These are phyloP conservation scores for Pyrrhoderma noxium DNA, from an alignment of 1,284 basidiomycete genomes.

Conservation along the genomic window DNA sequence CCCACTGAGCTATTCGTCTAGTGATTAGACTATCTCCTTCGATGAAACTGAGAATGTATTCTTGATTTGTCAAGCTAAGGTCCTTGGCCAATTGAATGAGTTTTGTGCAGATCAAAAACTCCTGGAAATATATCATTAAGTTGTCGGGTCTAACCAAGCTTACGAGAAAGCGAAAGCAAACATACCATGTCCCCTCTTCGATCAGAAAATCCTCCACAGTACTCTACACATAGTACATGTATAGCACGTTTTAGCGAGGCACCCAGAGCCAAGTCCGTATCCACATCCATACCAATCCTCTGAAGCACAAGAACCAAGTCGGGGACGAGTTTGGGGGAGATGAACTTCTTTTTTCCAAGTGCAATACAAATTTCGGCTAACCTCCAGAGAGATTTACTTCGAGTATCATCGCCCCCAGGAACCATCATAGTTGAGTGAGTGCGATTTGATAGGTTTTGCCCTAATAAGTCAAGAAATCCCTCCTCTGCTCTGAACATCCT, in stretches of 20 bases:
- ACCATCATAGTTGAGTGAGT: too few relatives aligned
- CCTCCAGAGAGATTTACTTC: neutral
- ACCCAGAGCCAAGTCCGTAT: conserved; percentile 36
- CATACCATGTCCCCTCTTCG: conserved; percentile 30
- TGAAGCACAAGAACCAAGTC: conserved; percentile 45
- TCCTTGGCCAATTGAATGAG: conserved; percentile 32
- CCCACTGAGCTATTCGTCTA: conserved; percentile 46
- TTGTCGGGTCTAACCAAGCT: too few relatives aligned
- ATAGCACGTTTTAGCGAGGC: conserved; percentile 40
- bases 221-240: conserved; percentile 36
- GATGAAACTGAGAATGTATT: conserved; percentile 44
- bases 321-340: conserved; percentile 37
- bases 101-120: conserved; percentile 38
- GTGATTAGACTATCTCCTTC: conserved; percentile 42
- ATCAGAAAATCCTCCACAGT: conserved; percentile 27
- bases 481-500: too few relatives aligned
- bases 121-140: conserved; percentile 29
- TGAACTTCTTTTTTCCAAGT: conserved; percentile 15
- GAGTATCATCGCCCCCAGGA: neutral
- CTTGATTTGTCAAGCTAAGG: conserved; percentile 37
- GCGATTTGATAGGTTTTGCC: too few relatives aligned
- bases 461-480: too few relatives aligned
- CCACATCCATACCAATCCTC: conserved; percentile 45
- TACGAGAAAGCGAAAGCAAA: too few relatives aligned
- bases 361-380: neutral